Base-by-base conservation (phyloP, 2,329 filamentous ascomycete genomes). In the Xylaria sp. region DNA sequence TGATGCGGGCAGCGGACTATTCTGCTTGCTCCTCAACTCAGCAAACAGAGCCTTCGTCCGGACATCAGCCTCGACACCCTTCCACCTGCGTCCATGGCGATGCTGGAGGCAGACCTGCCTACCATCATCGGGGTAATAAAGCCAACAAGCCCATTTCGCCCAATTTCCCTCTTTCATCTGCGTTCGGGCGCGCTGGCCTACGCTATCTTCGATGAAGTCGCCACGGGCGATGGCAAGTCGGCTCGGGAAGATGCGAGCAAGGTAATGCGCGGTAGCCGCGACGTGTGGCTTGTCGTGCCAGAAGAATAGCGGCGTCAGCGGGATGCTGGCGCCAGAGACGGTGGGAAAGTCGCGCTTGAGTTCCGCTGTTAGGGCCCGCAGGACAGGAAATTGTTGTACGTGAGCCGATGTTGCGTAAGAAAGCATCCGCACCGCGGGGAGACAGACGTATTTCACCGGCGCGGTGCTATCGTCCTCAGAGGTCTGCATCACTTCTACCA, bases 221-320 rank as follows among this genome's bases (percentile, higher is more conserved):
- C 86, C 86, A 0, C 85, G 78, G 4, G 81, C 76, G 70, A 88
- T 81, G 1, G 86, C 83, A 18, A 86, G 72, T 1, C 85, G 80
- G 0, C 79, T 82, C 0, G 85, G 81, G 57, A 87, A 88, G 1
- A 87, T 81, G 0, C 81, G 78, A 0, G 76, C 72, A 0, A 87
- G 78, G 63, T 88, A 88, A 70, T 88, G 86, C 1, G 76, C 70
- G 0, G 80, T 82, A 3, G 80, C 82, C 0, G 83, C 85, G 2
- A 88, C 67, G 64, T 88, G 86, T 0, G 86, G 85, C 70, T 88
- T 88, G 67, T 88, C 86, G 63, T 87, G 85, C 86, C 86, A 88
- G 72, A 87, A 86, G 76, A 87, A 88, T 62, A 88, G 79, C 0
- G 86, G 86, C 0, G 86, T 87, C 46, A 88, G 74, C 0, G 84